Evolutionary conservation across 306 rosid species (phyloP).

Genomic region (Purshia tridentata): DNA sequence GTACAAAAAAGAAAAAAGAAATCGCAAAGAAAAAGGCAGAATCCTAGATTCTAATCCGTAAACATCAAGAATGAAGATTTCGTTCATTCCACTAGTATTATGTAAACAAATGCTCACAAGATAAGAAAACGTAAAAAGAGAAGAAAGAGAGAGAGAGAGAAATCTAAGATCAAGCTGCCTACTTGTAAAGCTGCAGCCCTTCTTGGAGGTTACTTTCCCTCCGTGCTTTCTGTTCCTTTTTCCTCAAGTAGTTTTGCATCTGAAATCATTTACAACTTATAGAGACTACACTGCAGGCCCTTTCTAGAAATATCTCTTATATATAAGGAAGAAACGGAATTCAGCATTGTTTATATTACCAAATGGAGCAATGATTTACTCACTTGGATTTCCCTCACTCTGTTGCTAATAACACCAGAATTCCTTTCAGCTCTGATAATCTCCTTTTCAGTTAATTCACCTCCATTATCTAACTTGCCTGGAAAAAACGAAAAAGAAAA

Average conservation of each 20-base stretch:
- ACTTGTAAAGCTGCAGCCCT: slow-evolving; percentile 85
- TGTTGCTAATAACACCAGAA: slow-evolving; percentile 76
- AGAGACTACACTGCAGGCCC: neutral
- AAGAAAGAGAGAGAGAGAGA: neutral
- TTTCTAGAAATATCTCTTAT: neutral
- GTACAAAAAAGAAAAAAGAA: no score
- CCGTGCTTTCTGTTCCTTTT: slow-evolving; percentile 67
- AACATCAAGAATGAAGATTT: no score
- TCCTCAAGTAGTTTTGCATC: slow-evolving; percentile 79
- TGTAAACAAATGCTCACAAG: no score
- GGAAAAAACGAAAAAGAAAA: slow-evolving; percentile 2
- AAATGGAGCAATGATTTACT: slow-evolving; percentile 28
- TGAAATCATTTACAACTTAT: slow-evolving; percentile 42
- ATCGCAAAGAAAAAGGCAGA: no score
- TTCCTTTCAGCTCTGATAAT: slow-evolving; percentile 96
- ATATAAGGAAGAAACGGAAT: neutral
- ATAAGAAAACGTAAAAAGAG: no score
- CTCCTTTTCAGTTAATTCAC: slow-evolving; percentile 81
- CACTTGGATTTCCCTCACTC: slow-evolving; percentile 97
- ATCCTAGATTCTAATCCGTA: no score
- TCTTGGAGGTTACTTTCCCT: slow-evolving; percentile 71
- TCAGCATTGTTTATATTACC: slow-evolving; percentile 2
- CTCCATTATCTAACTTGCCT: slow-evolving; percentile 61
- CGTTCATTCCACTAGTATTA: no score
- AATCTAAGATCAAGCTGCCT: slow-evolving; percentile 23